Base-by-base conservation (phyloP, 768 basidiomycete species). In the Crucibulum laeve region DNA sequence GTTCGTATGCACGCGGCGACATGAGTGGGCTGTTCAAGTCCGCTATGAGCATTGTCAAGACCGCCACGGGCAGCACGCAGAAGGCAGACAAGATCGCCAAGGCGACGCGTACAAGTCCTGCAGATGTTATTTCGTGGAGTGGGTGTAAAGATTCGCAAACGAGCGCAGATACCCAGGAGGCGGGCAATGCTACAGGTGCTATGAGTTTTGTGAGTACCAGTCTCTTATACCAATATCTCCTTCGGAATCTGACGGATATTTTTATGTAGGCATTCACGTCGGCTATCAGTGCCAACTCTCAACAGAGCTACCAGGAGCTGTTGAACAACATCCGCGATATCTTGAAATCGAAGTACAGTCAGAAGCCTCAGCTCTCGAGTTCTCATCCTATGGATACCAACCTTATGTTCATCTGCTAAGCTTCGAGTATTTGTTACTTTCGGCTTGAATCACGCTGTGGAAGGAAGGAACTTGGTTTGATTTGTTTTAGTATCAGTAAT, bases 121-220 rank as follows among this genome's bases (percentile, higher is more conserved):
- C 92, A 15, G 95, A 98, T 60, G 89, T 84, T 11, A 84, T 89
- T n/a, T 84, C 82, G n/a, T 89, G 81, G 76, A 85, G 84, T 56
- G 87, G 85, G 21, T 87, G 87, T 60, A 85, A 84, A 49, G 87
- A 89, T 57, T 71, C 79, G 13, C 85, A 89, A 59, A 89, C 85
- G n/a, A 88, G 86, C 52, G 87, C 87, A 14, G 87, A 90, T 54
- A 77, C 85, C 3, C 65, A 70, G 32, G 82, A 88, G 56, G 67
- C 72, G 8, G 85, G 84, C 3, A 61, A 72, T 23, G 84, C 78
- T 5, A 82, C 82, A 4, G 87, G 87, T 37, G 87, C 87, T 5
- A 90, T 90, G 87, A 87, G 82, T 61, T 82, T 71, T 57, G 85
- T 87, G 53, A 23, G 81, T 70, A 14, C 28, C 17, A 7, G 36